Percentiles rank a stretch among this genome's conserved stretches.
Conservation (phyloP, 176 grass and related monocot species). For the Avena eriantha region DNA sequence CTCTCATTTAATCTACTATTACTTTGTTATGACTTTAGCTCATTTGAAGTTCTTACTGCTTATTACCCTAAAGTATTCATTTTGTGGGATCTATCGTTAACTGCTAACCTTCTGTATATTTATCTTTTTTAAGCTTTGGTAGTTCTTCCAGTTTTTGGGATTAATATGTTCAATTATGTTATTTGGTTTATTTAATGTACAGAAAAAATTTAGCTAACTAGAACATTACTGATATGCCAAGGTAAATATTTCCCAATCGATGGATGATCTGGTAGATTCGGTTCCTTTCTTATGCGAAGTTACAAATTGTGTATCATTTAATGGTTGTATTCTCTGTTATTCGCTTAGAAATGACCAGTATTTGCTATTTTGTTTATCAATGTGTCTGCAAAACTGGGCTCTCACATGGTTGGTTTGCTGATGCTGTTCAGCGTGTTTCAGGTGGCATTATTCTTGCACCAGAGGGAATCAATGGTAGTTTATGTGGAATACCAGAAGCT, state of each 20-base stretch:
- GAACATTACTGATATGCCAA: background rate
- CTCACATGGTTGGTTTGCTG: conserved; percentile 44
- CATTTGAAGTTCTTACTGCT: background rate
- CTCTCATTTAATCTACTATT: background rate
- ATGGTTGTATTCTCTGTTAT: background rate
- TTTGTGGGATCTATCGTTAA: background rate
- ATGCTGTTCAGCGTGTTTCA: conserved; percentile 87
- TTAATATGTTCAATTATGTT: background rate
- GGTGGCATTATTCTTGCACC: conserved; percentile 96
- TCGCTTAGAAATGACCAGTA: background rate
- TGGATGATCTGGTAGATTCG: background rate
- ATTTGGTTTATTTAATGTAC: background rate
- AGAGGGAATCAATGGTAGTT: conserved; percentile 93
- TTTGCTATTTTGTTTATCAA: background rate
- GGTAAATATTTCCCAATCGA: background rate
- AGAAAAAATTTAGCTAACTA: background rate
- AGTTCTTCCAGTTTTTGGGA: background rate
- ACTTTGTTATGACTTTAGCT: background rate
- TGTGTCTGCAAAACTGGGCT: conserved; percentile 18
- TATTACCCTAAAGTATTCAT: background rate
- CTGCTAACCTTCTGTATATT: background rate
- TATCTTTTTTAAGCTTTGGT: background rate
- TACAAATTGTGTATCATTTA: background rate
- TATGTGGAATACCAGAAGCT: conserved; percentile 74
- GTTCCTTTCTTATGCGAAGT: background rate